Evolutionary conservation across 2,329 filamentous ascomycete species (phyloP), one percentile per base, ranked within the genome.

Genomic region (Pseudodiploospora longispora): DNA sequence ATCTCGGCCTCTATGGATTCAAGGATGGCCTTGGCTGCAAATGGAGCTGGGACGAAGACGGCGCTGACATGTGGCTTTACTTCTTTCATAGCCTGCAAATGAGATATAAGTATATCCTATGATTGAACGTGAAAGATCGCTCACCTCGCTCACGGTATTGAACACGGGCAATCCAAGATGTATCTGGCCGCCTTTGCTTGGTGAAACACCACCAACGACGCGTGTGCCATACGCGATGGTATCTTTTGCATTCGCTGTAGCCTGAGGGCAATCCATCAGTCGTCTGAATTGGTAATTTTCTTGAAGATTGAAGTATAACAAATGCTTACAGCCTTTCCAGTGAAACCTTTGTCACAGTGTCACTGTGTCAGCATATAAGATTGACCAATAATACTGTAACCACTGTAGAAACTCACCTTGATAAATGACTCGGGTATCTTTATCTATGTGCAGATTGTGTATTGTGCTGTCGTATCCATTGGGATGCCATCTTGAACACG

Each of bases 1-100:
- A 90, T 81, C 56, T 90, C 84, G 0, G 85, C 85, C 57, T 86
- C 84, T 46, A 91, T 82, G 1, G 84, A 79, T 54, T 87, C 83
- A 55, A 84, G 78, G 50, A 88, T 86, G 0, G 84, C 84, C 40
- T 69, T 65, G 3, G 80, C 76, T 1, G 83, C 83, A 38, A 78
- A 75, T 36, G 75, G 73, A 2, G 83, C 83, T 0, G 83, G 81
- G 0, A 87, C 83, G 50, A 85, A 87, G n/a, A 87, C 82, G 2
- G 81, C 80, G 6, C 80, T 85, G 7, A 82, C 83, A 59, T 86
- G 76, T 1, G 83, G 44, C 5, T 61, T 59, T 5, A 65, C 55
- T 3, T 53, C 19, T 2, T 52, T 31, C 51, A 66, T 58, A 1
- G 65, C 63, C 64, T 67, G 27, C 10, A 35, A 38, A 37, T 31